phyloP scores from a whole-genome alignment of 164 flowering plant genomes.

The Macadamia tetraphylla region DNA sequence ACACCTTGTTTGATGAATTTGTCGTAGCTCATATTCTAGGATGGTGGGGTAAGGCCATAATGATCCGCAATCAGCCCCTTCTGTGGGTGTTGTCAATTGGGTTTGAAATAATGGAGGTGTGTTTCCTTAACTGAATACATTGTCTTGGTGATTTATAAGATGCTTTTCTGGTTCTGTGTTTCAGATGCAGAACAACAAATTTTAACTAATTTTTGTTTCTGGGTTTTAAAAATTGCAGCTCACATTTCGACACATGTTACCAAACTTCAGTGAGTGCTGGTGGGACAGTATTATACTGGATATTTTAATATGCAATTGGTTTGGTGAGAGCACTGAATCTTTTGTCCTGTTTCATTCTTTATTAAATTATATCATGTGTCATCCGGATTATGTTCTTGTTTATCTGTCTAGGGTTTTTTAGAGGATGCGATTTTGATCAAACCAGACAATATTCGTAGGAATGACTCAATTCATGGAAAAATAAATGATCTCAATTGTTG shows the following conservation, averaged over 20 bases:
- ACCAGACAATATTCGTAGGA: too few species aligned
- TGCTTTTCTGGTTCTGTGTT: too few species aligned
- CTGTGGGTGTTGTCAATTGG: constrained; percentile 95
- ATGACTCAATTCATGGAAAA: too few species aligned
- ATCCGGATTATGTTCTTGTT: neutral
- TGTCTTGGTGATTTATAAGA: neutral
- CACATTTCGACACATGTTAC: constrained; percentile 97
- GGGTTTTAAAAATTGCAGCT: constrained; percentile 44
- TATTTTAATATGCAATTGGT: constrained; percentile 95
- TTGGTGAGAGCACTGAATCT: constrained; percentile 50
- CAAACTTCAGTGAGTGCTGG: constrained; percentile 99
- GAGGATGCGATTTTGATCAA: too few species aligned
- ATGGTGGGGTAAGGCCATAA: constrained; percentile 99
- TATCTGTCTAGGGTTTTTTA: too few species aligned
- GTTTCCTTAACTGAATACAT: constrained; percentile 10
- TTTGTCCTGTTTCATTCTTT: neutral
- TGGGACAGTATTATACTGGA: constrained; percentile 98
- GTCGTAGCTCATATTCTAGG: constrained; percentile 94
- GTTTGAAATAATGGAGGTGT: constrained; percentile 96
- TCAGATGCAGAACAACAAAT: too few species aligned
- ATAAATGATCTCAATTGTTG: too few species aligned
- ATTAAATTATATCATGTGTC: neutral
- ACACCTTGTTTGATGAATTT: constrained; percentile 94
- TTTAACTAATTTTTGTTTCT: neutral
- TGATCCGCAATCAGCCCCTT: constrained; percentile 99